These are phyloP conservation scores for Scolecobasidium constrictum DNA, from an alignment of 2,329 filamentous ascomycete genomes.

Conservation along the genomic window DNA sequence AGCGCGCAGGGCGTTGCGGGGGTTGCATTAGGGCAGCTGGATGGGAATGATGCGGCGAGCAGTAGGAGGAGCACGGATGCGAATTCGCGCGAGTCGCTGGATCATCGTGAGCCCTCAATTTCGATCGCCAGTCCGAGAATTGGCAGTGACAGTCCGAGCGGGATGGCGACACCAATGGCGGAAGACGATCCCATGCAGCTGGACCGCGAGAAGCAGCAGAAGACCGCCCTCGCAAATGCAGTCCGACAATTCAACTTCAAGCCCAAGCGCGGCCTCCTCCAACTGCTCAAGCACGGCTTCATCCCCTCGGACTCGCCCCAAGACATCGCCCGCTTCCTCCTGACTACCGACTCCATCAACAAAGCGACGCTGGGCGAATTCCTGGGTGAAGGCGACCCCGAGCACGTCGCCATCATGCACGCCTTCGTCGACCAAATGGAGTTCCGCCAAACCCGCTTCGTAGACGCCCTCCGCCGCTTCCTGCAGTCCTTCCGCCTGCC, in stretches of 20 bases:
- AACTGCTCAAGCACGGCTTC: slow-evolving; percentile 74
- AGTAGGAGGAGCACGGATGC: neutral
- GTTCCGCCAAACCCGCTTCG: slow-evolving; percentile 82
- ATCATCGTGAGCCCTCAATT: slow-evolving; percentile 45
- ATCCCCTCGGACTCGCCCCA: slow-evolving; percentile 67
- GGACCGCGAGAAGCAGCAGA: slow-evolving; percentile 89
- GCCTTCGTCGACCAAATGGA: slow-evolving; percentile 95
- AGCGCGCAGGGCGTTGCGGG: slow-evolving; percentile 55
- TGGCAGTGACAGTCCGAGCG: slow-evolving; percentile 9
- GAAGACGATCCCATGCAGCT: slow-evolving; percentile 90
- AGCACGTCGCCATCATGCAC: slow-evolving; percentile 97
- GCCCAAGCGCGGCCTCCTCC: slow-evolving; percentile 84
- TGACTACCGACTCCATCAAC: slow-evolving; percentile 73
- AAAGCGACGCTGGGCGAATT: slow-evolving; percentile 92
- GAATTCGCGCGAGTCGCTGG: slow-evolving; percentile 59
- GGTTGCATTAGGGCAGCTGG: slow-evolving; percentile 27
- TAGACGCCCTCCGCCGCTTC: slow-evolving; percentile 83
- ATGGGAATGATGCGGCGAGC: slow-evolving; percentile 16
- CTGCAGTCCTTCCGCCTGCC: slow-evolving; percentile 90
- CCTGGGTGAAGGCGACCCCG: slow-evolving; percentile 82
- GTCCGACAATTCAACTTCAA: slow-evolving; percentile 96
- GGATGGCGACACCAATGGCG: slow-evolving; percentile 26
- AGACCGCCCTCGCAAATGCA: slow-evolving; percentile 82
- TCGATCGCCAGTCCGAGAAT: slow-evolving; percentile 38
- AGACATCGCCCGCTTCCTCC: slow-evolving; percentile 75